A percentile compares a stretch with the other conserved stretches of the same genome.
These are phyloP conservation scores for Gyromitra esculenta DNA, from an alignment of 2,329 filamentous ascomycete genomes.

Conservation along the genomic window DNA sequence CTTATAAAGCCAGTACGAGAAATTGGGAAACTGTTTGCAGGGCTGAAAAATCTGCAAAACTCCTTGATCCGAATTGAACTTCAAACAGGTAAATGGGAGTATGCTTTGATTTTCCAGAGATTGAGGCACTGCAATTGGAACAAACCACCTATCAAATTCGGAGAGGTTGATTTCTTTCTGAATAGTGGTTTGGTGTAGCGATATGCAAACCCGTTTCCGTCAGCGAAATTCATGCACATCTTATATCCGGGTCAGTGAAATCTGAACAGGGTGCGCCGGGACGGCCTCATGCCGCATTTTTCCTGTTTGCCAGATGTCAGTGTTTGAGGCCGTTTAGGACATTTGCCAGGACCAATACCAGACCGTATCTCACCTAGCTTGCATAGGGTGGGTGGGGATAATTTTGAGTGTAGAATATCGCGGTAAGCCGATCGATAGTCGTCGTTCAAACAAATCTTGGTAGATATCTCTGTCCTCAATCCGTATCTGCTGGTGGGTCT, in stretches of 20 bases:
- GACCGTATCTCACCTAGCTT: background rate
- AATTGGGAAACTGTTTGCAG: background rate
- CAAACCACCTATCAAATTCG: slow-evolving; percentile 27
- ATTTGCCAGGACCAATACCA: slow-evolving; percentile 18
- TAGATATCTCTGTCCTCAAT: slow-evolving; percentile 12
- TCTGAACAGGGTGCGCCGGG: slow-evolving; percentile 1
- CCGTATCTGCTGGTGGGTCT: slow-evolving; percentile 10
- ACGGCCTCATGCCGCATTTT: background rate
- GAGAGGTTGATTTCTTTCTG: slow-evolving; percentile 5
- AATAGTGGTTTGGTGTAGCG: slow-evolving; percentile 4
- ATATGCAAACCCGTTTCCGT: slow-evolving; percentile 33
- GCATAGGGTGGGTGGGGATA: background rate
- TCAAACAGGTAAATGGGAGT: slow-evolving; percentile 11
- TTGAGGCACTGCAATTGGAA: slow-evolving; percentile 35
- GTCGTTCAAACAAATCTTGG: slow-evolving; percentile 24
- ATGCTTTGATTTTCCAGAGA: slow-evolving; percentile 3
- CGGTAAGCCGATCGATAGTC: slow-evolving; percentile 10
- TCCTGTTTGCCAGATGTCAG: background rate
- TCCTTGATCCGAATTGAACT: slow-evolving; percentile 11
- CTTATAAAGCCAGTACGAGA: slow-evolving; percentile 25
- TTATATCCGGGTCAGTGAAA: slow-evolving; percentile 41
- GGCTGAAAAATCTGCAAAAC: slow-evolving; percentile 18
- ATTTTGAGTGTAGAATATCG: background rate
- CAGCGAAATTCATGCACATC: slow-evolving; percentile 50
- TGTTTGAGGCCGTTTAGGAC: background rate